A percentile compares a stretch with the other conserved stretches of the same genome.
Conservation (phyloP, 2,329 filamentous ascomycete species). For the Raffaelea ambrosiae region DNA sequence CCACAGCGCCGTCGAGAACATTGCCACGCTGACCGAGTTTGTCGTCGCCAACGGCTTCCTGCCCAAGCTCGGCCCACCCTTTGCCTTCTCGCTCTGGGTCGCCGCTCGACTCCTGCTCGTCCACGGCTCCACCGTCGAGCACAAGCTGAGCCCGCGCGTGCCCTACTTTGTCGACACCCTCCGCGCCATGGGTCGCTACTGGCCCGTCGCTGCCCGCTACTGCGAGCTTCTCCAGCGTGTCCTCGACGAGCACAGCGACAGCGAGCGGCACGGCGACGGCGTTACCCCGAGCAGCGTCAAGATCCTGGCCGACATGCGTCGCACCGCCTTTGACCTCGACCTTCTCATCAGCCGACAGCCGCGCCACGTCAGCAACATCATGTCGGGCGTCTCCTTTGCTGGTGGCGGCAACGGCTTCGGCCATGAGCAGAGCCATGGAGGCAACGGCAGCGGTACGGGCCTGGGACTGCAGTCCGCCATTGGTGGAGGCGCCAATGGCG, state of each 20-base stretch:
- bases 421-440: neutral
- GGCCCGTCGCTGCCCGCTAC: slow-evolving; percentile 80
- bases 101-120: slow-evolving; percentile 80
- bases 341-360: slow-evolving; percentile 82
- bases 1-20: slow-evolving; percentile 72
- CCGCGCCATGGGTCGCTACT: slow-evolving; percentile 70
- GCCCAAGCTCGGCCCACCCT: slow-evolving; percentile 75
- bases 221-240: slow-evolving; percentile 72
- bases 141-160: slow-evolving; percentile 71
- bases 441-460: slow-evolving; percentile 5
- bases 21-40: slow-evolving; percentile 69
- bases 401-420: slow-evolving; percentile 13
- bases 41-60: slow-evolving; percentile 68
- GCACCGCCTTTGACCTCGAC: slow-evolving; percentile 84
- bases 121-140: slow-evolving; percentile 82
- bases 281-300: slow-evolving; percentile 75
- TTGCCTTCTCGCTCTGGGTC: slow-evolving; percentile 90
- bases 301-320: slow-evolving; percentile 84
- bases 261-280: slow-evolving; percentile 63
- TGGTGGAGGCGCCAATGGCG: slow-evolving; percentile 4
- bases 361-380: slow-evolving; percentile 24
- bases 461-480: too few species aligned
- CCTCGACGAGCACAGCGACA: slow-evolving; percentile 76
- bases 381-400: slow-evolving; percentile 4
- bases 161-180: slow-evolving; percentile 75